Conservation (phyloP, 176 grass and related monocot genomes). For the Tuctoria greenei region DNA sequence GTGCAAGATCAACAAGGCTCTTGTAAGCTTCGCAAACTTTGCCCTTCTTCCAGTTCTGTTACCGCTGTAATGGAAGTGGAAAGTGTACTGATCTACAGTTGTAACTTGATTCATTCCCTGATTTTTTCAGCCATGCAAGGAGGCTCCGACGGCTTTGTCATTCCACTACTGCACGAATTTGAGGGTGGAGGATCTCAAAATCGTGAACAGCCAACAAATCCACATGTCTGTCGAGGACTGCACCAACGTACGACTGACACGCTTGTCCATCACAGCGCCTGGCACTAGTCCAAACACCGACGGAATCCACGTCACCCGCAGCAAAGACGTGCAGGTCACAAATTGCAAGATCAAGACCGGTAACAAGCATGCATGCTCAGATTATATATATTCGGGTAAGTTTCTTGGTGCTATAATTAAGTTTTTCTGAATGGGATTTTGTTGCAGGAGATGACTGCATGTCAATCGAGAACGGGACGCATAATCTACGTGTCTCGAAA, state of each 20-base stretch:
- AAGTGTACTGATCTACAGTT: too few species aligned
- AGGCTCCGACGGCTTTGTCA: constrained; percentile 49
- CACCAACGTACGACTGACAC: not conserved
- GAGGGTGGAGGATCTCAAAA: constrained; percentile 20
- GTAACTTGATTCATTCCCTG: too few species aligned
- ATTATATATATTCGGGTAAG: too few species aligned
- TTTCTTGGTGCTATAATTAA: too few species aligned
- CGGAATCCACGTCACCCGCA: constrained; percentile 50
- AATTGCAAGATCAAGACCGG: constrained; percentile 45
- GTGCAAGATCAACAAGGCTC: constrained; percentile 64
- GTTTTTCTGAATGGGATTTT: not conserved
- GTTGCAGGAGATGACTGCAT: constrained; percentile 41
- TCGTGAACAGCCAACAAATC: constrained; percentile 48
- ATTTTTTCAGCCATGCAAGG: constrained; percentile 75
- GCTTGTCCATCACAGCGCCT: constrained; percentile 28
- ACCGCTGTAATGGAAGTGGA: too few species aligned
- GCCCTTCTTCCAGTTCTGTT: too few species aligned
- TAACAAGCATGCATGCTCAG: too few species aligned
- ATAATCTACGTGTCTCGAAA: constrained; percentile 22
- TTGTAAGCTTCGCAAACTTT: too few species aligned
- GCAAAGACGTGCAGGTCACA: constrained; percentile 20
- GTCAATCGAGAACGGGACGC: constrained; percentile 35
- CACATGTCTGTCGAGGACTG: constrained; percentile 48
- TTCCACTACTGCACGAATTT: constrained; percentile 33
- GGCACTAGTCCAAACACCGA: constrained; percentile 44